Percentiles rank a stretch among this genome's conserved stretches.
phyloP scores from a whole-genome alignment of 306 rosid species.

The Corylus avellana region DNA sequence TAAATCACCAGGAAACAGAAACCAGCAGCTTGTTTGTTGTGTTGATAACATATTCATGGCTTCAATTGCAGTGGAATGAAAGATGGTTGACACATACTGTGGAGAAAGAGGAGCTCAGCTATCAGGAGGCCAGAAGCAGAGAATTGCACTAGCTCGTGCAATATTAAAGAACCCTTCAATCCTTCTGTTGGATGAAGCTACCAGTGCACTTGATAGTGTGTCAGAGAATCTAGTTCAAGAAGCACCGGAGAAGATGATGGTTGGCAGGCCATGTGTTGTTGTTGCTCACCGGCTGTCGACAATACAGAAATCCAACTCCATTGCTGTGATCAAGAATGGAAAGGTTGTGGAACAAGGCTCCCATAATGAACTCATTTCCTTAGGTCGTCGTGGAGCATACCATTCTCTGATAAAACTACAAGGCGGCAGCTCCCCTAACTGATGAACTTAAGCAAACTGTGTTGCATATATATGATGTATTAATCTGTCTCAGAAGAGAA shows the following conservation, averaged over 20 bases:
- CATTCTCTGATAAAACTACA: slow-evolving; percentile 60
- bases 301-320: slow-evolving; percentile 65
- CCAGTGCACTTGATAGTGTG: slow-evolving; percentile 89
- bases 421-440: slow-evolving; percentile 37
- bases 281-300: slow-evolving; percentile 79
- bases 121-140: slow-evolving; percentile 93
- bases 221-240: slow-evolving; percentile 75
- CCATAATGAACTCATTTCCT: slow-evolving; percentile 65
- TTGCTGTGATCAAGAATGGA: slow-evolving; percentile 73
- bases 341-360: slow-evolving; percentile 80
- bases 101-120: slow-evolving; percentile 92
- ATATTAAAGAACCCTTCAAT: slow-evolving; percentile 79
- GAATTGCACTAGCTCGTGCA: slow-evolving; percentile 83
- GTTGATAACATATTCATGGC: background rate
- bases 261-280: slow-evolving; percentile 71
- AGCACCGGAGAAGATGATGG: too few species aligned
- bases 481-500: background rate
- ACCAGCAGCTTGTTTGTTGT: background rate
- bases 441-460: slow-evolving; percentile 15
- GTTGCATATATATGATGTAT: background rate
- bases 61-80: slow-evolving; percentile 70
- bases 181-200: slow-evolving; percentile 83
- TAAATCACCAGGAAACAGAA: background rate
- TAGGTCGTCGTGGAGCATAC: slow-evolving; percentile 59
- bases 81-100: slow-evolving; percentile 70